phyloP scores from a whole-genome alignment of 192 early-diverging fungal species.

The Phycomyces nitens region DNA sequence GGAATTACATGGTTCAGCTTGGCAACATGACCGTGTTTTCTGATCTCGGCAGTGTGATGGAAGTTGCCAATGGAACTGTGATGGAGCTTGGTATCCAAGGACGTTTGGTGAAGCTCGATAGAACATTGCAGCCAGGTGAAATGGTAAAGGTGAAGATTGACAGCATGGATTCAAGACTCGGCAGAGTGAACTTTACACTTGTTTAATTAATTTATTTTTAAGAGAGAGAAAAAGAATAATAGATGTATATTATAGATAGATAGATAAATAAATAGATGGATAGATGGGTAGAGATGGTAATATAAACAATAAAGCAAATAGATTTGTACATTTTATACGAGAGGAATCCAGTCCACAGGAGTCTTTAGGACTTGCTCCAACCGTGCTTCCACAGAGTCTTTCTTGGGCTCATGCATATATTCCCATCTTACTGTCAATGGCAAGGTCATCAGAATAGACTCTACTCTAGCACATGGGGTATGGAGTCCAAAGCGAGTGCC shows the following conservation, averaged over 20 bases:
- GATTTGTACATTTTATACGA: constrained; percentile 6
- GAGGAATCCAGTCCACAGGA: constrained; percentile 72
- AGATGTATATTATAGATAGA: background rate
- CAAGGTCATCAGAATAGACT: constrained; percentile 93
- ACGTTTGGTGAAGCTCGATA: constrained; percentile 3
- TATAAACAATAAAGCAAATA: too few relatives aligned
- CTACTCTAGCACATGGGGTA: constrained; percentile 93
- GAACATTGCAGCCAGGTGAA: constrained; percentile 12
- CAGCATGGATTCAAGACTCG: constrained; percentile 8
- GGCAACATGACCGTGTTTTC: background rate
- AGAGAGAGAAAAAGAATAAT: background rate
- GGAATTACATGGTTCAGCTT: constrained; percentile 7
- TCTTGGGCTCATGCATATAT: constrained; percentile 73
- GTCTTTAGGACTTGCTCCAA: constrained; percentile 74
- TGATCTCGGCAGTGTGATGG: constrained; percentile 8
- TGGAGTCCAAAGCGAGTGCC: constrained; percentile 91
- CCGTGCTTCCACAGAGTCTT: constrained; percentile 65
- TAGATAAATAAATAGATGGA: too few relatives aligned
- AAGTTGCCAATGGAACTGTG: constrained; percentile 10
- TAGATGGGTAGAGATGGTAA: too few relatives aligned
- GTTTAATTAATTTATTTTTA: too few relatives aligned
- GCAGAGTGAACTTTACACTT: constrained; percentile 4
- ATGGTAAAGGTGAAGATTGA: constrained; percentile 13
- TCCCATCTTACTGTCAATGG: constrained; percentile 95
- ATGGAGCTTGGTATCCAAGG: constrained; percentile 22